Evolutionary conservation across 257 asterid genomes (phyloP), one percentile per base, ranked within the genome.

Genomic region (Fraxinus anomala): DNA sequence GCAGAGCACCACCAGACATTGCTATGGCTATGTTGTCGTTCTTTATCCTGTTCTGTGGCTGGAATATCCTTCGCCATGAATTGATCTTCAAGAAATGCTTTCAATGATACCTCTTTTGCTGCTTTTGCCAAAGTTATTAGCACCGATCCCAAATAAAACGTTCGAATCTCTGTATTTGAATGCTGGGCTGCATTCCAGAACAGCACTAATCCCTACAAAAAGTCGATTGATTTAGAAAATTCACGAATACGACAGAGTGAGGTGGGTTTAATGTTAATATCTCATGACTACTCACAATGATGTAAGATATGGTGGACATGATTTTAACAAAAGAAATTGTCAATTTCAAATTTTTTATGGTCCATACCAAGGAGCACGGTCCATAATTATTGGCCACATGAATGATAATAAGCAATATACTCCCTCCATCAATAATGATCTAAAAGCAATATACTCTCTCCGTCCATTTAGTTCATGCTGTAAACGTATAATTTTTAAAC

Each of bases 71-170:
- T 31, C 14, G 19, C 16, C 65, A 23, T 8, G 24, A 82, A 7
- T 68, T 82, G 85, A 74, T 82, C 85, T 6, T 31, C 82, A 13
- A 82, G 80, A 70, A 82, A 82, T 16, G 80, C 51, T 19, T 36
- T 10, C 31, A 78, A n/a, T 0, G 78, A 56, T 1, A 70, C 24
- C 0, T 10, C 16, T 44, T 17, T 36, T n/a, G 77, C 83, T n/a
- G 83, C 83, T 26, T 74, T 33, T 10, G 80, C 47, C 47, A 82
- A 14, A 61, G 76, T 49, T 63, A 78, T 5, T n/a, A 78, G 5
- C 33, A n/a, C 78, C 72, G 78, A 4, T 7, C 80, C 82, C 11
- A 68, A 9, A 37, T 31, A 76, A 23, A 68, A 74, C 9, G 75
- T 4, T 1, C 3, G 0, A 6, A 51, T 11, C 2, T 68, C 23